Percentiles rank a stretch among this genome's conserved stretches.
Conservation (phyloP, 495 filamentous ascomycete genomes). For the Talaromyces thailandensis region DNA sequence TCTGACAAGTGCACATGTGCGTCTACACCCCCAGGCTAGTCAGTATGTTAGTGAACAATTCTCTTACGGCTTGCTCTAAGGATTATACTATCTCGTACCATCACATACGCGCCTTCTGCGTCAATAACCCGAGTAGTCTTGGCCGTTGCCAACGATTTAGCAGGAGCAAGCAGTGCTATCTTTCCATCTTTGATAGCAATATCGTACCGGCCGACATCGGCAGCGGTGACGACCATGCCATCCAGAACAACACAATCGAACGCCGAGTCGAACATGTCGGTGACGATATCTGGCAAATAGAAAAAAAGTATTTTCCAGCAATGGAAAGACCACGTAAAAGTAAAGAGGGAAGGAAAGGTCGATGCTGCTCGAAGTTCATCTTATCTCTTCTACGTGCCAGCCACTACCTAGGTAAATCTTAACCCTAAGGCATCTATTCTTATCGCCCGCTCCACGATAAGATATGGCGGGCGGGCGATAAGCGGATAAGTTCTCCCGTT, state of each 20-base stretch:
- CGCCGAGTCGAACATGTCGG: background rate
- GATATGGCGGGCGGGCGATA: background rate
- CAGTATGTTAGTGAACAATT: background rate
- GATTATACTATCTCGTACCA: conserved; percentile 2
- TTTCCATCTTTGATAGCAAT: conserved; percentile 45
- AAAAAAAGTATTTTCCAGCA: background rate
- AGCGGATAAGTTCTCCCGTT: background rate
- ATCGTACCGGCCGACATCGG: conserved; percentile 33
- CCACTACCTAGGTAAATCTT: background rate
- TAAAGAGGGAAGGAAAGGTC: background rate
- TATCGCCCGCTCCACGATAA: background rate
- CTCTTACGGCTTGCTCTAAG: background rate
- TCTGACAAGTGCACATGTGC: conserved; percentile 36
- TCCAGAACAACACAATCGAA: conserved; percentile 35
- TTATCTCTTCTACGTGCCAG: background rate
- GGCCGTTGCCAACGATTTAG: conserved; percentile 17
- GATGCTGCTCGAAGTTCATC: background rate
- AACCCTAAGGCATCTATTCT: background rate
- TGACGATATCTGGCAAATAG: background rate
- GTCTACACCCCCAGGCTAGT: conserved; percentile 32
- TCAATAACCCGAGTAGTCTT: conserved; percentile 12
- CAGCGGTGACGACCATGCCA: conserved; percentile 38
- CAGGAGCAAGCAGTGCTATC: conserved; percentile 34
- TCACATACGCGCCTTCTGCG: conserved; percentile 23
- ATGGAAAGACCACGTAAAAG: background rate